Conservation (phyloP, 2,329 filamentous ascomycete genomes). For the Trichoderma lentiforme region DNA sequence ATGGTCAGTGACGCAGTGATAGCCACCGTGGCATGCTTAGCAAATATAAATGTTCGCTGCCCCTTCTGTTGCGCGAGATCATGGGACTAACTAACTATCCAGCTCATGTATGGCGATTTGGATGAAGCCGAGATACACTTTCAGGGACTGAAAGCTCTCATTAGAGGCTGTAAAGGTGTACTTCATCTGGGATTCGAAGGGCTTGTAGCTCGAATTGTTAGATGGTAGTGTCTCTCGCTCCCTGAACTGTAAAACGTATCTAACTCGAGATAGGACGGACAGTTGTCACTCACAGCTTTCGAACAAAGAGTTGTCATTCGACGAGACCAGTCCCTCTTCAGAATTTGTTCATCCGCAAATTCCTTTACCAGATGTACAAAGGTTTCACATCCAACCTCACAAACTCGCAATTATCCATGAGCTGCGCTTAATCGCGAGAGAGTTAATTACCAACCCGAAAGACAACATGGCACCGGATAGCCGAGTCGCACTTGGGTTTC, state of each 20-base stretch:
- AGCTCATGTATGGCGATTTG: neutral
- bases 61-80: neutral
- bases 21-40: neutral
- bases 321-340: neutral
- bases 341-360: neutral
- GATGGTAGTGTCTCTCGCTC: neutral
- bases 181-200: neutral
- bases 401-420: neutral
- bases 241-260: neutral
- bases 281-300: neutral
- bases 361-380: neutral
- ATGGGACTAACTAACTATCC: neutral
- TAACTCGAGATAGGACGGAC: neutral
- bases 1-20: neutral
- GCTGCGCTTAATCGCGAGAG: neutral
- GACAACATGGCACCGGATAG: neutral
- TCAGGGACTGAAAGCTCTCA: neutral
- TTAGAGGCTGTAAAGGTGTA: neutral
- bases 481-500: neutral
- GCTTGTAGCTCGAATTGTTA: neutral
- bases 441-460: neutral
- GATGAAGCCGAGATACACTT: neutral
- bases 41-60: neutral
- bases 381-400: neutral
- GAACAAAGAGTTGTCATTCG: neutral